phyloP scores from a whole-genome alignment of 352 stramenopile genomes.

The Pythium chondricola region DNA sequence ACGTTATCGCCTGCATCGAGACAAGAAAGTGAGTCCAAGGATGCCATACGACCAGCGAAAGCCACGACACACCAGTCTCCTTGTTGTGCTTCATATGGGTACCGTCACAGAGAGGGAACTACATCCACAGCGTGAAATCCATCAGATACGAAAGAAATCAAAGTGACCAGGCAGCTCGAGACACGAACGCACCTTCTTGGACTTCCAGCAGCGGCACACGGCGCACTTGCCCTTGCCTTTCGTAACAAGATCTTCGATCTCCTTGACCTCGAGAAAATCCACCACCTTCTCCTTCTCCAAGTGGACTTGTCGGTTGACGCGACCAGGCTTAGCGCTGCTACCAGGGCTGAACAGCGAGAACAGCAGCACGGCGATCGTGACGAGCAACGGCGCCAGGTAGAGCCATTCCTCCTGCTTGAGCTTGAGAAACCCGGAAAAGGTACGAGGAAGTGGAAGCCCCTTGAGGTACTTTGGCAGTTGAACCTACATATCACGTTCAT shows the following conservation, averaged over 20 bases:
- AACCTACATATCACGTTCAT: too few relatives aligned
- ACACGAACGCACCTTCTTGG: constrained; percentile 69
- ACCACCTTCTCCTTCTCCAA: constrained; percentile 84
- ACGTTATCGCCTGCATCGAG: constrained; percentile 55
- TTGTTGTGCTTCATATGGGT: constrained; percentile 86
- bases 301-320: constrained; percentile 61
- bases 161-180: too few relatives aligned
- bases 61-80: constrained; percentile 36
- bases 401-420: constrained; percentile 83
- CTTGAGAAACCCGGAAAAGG: constrained; percentile 76
- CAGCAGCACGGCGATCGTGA: constrained; percentile 68
- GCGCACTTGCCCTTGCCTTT: constrained; percentile 78
- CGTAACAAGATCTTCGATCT: constrained; percentile 73
- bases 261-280: constrained; percentile 50
- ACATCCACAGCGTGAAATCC: constrained; percentile 3
- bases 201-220: constrained; percentile 85
- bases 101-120: constrained; percentile 78
- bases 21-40: not conserved
- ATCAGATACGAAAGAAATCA: too few relatives aligned
- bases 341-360: constrained; percentile 53
- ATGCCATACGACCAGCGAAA: not conserved
- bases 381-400: constrained; percentile 75
- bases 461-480: constrained; percentile 81
- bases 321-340: constrained; percentile 45
- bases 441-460: constrained; percentile 72